Evolutionary conservation across 768 basidiomycete genomes (phyloP).

Genomic region (Strobilomyces echinocephalus): DNA sequence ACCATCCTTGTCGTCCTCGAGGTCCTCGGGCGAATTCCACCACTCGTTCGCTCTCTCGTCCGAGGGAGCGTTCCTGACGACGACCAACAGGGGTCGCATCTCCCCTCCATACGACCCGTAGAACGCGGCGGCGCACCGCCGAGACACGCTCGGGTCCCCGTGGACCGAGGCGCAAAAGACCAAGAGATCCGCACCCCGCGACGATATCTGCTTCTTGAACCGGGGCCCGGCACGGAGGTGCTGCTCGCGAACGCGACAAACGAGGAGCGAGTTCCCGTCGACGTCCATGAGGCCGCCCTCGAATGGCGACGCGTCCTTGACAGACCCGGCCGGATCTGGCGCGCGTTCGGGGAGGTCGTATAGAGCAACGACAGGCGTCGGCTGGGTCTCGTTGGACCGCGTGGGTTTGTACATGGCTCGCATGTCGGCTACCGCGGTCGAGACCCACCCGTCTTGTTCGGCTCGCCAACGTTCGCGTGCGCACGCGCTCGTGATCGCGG

Average conservation of each 20-base stretch:
- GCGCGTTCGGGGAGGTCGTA: conserved; percentile 19
- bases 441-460: conserved; percentile 19
- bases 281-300: conserved; percentile 21
- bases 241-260: conserved; percentile 19
- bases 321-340: conserved; percentile 1
- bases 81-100: conserved; percentile 23
- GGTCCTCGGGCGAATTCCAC: conserved; percentile 15
- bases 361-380: conserved; percentile 18
- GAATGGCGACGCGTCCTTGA: conserved; percentile 14
- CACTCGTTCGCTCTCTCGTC: conserved; percentile 17
- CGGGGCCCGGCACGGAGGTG: conserved; percentile 18
- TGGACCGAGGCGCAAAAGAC: conserved; percentile 19
- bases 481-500: conserved; percentile 18
- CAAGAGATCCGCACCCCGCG: conserved; percentile 25
- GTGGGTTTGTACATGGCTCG: conserved; percentile 20
- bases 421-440: conserved; percentile 19
- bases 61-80: conserved; percentile 20
- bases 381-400: conserved; percentile 2
- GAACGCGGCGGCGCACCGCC: conserved; percentile 14
- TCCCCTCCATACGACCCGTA: conserved; percentile 23
- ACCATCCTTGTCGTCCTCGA: conserved; percentile 3
- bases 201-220: conserved; percentile 22
- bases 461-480: conserved; percentile 23
- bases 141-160: conserved; percentile 1
- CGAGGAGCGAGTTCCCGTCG: conserved; percentile 13